Percentiles rank a stretch among this genome's conserved stretches.
These are phyloP conservation scores for Pezizomycotina sp. DNA, from an alignment of 2,329 filamentous ascomycete genomes.

Conservation along the genomic window DNA sequence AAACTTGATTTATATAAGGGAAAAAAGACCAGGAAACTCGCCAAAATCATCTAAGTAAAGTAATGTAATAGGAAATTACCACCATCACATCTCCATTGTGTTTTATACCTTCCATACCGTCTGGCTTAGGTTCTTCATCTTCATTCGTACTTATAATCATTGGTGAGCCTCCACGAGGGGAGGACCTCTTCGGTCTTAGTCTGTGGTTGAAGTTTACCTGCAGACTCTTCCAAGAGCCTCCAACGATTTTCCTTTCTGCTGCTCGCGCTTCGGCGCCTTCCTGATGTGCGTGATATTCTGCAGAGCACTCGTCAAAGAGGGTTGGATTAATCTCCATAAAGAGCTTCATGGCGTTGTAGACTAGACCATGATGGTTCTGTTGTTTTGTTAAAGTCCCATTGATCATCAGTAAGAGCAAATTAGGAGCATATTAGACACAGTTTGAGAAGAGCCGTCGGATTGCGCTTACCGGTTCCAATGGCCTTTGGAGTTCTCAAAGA, in stretches of 20 bases:
- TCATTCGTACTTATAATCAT: constrained; percentile 60
- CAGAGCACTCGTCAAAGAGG: constrained; percentile 94
- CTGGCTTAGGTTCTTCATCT: constrained; percentile 65
- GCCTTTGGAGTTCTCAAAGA: constrained; percentile 97
- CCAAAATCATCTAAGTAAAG: too few relatives aligned
- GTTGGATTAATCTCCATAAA: constrained; percentile 99
- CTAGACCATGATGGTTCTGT: constrained; percentile 98
- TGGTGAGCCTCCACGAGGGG: constrained; percentile 31
- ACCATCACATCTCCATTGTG: constrained; percentile 57
- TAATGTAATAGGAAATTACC: too few relatives aligned
- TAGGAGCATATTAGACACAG: too few relatives aligned
- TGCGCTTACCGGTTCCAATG: constrained; percentile 80
- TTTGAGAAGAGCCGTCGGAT: too few relatives aligned
- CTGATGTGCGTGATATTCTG: constrained; percentile 93
- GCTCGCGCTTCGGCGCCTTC: constrained; percentile 78
- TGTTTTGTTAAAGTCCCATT: constrained; percentile 27
- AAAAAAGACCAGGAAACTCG: too few relatives aligned
- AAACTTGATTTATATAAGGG: too few relatives aligned
- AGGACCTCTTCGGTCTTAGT: constrained; percentile 34
- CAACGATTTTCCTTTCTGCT: constrained; percentile 67
- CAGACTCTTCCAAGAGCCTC: constrained; percentile 59
- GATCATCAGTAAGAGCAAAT: not conserved
- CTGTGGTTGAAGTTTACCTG: constrained; percentile 48
- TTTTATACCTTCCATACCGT: constrained; percentile 75
- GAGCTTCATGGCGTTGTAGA: constrained; percentile 98